phyloP scores from a whole-genome alignment of 164 flowering plant genomes.

The Sedum album region DNA sequence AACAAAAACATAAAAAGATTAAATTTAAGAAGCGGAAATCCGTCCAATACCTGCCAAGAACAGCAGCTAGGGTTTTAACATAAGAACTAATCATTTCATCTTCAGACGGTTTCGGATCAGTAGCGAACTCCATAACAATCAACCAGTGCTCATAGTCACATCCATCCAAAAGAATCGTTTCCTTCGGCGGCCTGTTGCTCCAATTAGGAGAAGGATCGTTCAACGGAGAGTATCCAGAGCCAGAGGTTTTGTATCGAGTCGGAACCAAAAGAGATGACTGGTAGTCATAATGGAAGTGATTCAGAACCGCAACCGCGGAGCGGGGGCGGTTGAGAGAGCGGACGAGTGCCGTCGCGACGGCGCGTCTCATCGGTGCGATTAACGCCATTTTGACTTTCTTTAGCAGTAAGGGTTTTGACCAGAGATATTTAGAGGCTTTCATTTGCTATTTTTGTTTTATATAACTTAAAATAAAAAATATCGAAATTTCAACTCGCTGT shows the following conservation, averaged over 20 bases:
- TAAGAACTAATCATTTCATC: slow-evolving; percentile 70
- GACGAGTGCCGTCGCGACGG: slow-evolving; percentile 24
- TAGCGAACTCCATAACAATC: slow-evolving; percentile 79
- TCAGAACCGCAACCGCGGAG: slow-evolving; percentile 18
- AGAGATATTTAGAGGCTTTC: no score
- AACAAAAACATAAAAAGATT: neutral
- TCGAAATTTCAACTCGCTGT: no score
- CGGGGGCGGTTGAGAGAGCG: slow-evolving; percentile 22
- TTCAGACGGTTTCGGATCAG: slow-evolving; percentile 61
- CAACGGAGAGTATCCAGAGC: slow-evolving; percentile 78
- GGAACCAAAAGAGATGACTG: slow-evolving; percentile 21
- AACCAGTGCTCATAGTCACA: slow-evolving; percentile 99
- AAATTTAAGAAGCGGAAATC: neutral
- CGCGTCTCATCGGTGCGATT: slow-evolving; percentile 22
- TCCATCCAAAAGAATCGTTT: slow-evolving; percentile 87
- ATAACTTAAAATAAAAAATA: no score
- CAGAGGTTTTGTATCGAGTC: slow-evolving; percentile 45
- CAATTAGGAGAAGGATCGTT: slow-evolving; percentile 93
- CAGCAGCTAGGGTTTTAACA: slow-evolving; percentile 76
- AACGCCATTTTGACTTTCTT: slow-evolving; percentile 30
- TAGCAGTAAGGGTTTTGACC: no score
- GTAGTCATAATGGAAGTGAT: slow-evolving; percentile 9
- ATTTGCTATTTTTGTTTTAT: no score
- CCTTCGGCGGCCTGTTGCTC: slow-evolving; percentile 96
- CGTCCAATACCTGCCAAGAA: slow-evolving; percentile 55